Conservation (phyloP, 1,139 yeast genomes). For the Casaregolazyma suthepensis region DNA sequence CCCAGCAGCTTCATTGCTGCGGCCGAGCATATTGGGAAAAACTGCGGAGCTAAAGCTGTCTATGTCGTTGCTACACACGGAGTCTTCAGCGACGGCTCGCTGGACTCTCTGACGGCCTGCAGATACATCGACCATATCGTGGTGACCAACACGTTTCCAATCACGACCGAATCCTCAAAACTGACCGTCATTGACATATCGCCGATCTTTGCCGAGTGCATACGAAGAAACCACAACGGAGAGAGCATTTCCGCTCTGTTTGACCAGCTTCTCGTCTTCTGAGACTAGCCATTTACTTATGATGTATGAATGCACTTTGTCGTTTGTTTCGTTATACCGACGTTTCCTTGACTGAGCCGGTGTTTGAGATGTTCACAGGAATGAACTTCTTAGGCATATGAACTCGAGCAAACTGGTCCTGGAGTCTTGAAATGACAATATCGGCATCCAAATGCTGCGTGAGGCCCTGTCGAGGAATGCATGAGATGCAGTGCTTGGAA, state of each 20-base stretch:
- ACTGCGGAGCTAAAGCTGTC: slow-evolving; percentile 91
- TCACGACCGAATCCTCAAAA: slow-evolving; percentile 54
- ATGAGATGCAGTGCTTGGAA: slow-evolving; percentile 93
- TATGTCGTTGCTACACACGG: slow-evolving; percentile 96
- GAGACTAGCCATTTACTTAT: not conserved
- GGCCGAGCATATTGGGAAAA: slow-evolving; percentile 90
- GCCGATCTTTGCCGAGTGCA: slow-evolving; percentile 94
- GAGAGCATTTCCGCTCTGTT: slow-evolving; percentile 89
- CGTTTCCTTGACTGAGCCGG: not conserved
- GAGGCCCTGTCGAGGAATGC: slow-evolving; percentile 82
- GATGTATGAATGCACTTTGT: not conserved
- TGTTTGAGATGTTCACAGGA: slow-evolving; percentile 29
- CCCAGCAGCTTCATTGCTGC: slow-evolving; percentile 93
- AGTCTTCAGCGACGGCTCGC: slow-evolving; percentile 77
- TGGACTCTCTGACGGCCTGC: slow-evolving; percentile 71
- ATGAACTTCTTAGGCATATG: slow-evolving; percentile 64
- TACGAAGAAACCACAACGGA: slow-evolving; percentile 97
- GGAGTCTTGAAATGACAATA: slow-evolving; percentile 74
- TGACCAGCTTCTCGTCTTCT: slow-evolving; percentile 64
- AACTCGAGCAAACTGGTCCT: slow-evolving; percentile 79
- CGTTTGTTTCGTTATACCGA: not conserved
- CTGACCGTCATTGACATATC: slow-evolving; percentile 88
- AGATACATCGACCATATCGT: slow-evolving; percentile 81
- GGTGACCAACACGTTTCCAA: slow-evolving; percentile 94
- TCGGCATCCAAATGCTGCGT: slow-evolving; percentile 94